Evolutionary conservation across 148 eudicot genomes (phyloP).

Genomic region (Nepenthes mirabilis): DNA sequence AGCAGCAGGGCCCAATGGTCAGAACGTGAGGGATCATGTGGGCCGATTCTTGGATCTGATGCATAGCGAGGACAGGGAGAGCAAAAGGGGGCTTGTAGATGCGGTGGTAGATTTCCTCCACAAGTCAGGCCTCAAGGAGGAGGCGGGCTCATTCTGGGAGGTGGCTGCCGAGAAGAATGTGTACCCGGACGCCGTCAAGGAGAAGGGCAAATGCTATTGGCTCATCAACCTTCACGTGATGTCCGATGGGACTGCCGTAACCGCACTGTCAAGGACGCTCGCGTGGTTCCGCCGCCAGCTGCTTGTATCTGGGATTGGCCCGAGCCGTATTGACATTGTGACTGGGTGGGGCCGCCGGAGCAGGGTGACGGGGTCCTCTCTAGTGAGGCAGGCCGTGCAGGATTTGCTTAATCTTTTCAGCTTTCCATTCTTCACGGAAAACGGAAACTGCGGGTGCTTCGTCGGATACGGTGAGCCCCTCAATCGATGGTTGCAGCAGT

Average conservation of each 20-base stretch:
- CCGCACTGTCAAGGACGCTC: slow-evolving; percentile 82
- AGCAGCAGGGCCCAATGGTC: slow-evolving; percentile 72
- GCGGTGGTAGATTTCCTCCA: slow-evolving; percentile 87
- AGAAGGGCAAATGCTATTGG: slow-evolving; percentile 76
- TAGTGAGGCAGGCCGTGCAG: slow-evolving; percentile 88
- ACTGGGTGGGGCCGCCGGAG: slow-evolving; percentile 99
- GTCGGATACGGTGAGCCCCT: slow-evolving; percentile 93
- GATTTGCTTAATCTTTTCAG: slow-evolving; percentile 59
- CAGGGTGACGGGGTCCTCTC: slow-evolving; percentile 70
- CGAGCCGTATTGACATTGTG: slow-evolving; percentile 73
- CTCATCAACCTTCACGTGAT: slow-evolving; percentile 94
- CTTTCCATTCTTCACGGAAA: slow-evolving; percentile 68
- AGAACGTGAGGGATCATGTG: slow-evolving; percentile 73
- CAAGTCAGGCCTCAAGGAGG: slow-evolving; percentile 90
- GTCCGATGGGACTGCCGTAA: slow-evolving; percentile 98
- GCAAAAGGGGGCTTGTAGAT: slow-evolving; percentile 87
- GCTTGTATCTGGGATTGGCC: slow-evolving; percentile 50
- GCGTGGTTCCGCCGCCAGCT: slow-evolving; percentile 70
- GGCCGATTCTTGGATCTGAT: slow-evolving; percentile 60
- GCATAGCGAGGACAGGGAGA: slow-evolving; percentile 97
- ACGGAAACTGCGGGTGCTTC: slow-evolving; percentile 82
- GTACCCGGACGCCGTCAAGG: slow-evolving; percentile 73
- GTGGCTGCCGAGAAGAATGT: slow-evolving; percentile 89
- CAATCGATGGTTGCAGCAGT: slow-evolving; percentile 58
- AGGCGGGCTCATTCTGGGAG: slow-evolving; percentile 97